These are phyloP conservation scores for Carpinus viminea DNA, from an alignment of 306 rosid genomes.

Conservation along the genomic window DNA sequence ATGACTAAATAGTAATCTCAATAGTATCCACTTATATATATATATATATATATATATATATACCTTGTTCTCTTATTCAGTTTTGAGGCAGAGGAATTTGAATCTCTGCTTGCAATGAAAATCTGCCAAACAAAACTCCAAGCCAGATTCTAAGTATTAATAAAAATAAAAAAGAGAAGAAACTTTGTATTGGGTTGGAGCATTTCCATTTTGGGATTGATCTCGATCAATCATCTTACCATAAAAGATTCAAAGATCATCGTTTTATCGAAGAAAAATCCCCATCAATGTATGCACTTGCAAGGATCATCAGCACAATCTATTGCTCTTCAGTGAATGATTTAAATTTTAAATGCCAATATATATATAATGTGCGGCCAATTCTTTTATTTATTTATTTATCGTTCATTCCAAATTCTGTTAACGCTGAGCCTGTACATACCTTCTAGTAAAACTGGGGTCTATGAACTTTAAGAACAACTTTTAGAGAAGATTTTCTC, in stretches of 20 bases:
- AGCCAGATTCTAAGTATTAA: neutral
- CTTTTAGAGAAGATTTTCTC: constrained; percentile 38
- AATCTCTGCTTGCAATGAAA: constrained; percentile 83
- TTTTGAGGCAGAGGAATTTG: constrained; percentile 46
- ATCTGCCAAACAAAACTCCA: constrained; percentile 44
- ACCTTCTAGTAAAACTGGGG: constrained; percentile 97
- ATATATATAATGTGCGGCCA: no score
- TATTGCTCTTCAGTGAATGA: neutral
- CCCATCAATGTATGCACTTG: constrained; percentile 78
- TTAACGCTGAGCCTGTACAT: neutral
- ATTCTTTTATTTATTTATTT: no score
- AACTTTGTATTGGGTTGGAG: neutral
- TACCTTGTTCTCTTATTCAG: constrained; percentile 47
- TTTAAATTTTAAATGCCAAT: no score
- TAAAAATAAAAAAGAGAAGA: no score
- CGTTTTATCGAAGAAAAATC: constrained; percentile 73
- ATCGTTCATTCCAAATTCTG: no score
- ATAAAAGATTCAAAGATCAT: constrained; percentile 66
- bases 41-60: constrained; percentile 37
- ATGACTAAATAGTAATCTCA: constrained; percentile 1
- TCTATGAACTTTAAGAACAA: constrained; percentile 54
- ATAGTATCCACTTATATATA: no score
- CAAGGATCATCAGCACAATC: constrained; percentile 44
- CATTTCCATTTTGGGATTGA: neutral
- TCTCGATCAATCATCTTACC: constrained; percentile 39